phyloP scores from a whole-genome alignment of 306 rosid genomes.

The Dalbergia cultrata region DNA sequence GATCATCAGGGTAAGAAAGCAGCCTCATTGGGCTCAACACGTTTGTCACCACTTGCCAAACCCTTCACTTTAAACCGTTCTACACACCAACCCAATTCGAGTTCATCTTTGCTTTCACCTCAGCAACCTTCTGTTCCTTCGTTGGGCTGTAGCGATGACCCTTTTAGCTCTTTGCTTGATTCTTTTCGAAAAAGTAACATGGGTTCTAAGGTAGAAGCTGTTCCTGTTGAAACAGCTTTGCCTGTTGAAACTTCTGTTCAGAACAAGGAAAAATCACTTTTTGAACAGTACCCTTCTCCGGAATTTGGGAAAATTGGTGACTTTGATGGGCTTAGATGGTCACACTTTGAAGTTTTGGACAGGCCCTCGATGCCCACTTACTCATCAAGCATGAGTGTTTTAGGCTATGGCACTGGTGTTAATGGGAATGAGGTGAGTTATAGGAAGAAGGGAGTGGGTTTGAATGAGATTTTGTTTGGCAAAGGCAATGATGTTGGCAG shows the following conservation, averaged over 20 bases:
- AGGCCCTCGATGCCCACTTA: slow-evolving; percentile 7
- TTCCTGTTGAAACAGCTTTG: slow-evolving; percentile 25
- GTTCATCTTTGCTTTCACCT: slow-evolving; percentile 10
- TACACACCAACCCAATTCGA: slow-evolving; percentile 40
- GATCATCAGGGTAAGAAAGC: slow-evolving; percentile 39
- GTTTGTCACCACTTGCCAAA: slow-evolving; percentile 72
- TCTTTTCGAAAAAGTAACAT: slow-evolving; percentile 45
- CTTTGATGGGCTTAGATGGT: slow-evolving; percentile 37
- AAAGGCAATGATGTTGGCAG: slow-evolving; percentile 34
- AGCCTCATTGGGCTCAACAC: slow-evolving; percentile 47
- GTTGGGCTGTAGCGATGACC: slow-evolving; percentile 39
- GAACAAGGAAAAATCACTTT: slow-evolving; percentile 24
- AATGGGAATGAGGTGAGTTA: slow-evolving; percentile 19
- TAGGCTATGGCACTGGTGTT: slow-evolving; percentile 13
- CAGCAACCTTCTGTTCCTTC: slow-evolving; percentile 33
- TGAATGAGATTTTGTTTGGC: slow-evolving; percentile 22
- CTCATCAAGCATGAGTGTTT: slow-evolving; percentile 41
- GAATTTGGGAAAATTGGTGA: slow-evolving; percentile 42
- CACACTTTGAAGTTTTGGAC: slow-evolving; percentile 25
- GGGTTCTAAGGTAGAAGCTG: slow-evolving; percentile 43
- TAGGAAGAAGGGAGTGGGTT: slow-evolving; percentile 36
- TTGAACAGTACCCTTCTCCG: slow-evolving; percentile 37
- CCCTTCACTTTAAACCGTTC: slow-evolving; percentile 63
- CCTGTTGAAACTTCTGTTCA: slow-evolving; percentile 17
- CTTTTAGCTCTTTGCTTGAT: slow-evolving; percentile 52